Evolutionary conservation across 2,329 filamentous ascomycete species (phyloP), one percentile per base, ranked within the genome.

Genomic region (Claviceps sp.): DNA sequence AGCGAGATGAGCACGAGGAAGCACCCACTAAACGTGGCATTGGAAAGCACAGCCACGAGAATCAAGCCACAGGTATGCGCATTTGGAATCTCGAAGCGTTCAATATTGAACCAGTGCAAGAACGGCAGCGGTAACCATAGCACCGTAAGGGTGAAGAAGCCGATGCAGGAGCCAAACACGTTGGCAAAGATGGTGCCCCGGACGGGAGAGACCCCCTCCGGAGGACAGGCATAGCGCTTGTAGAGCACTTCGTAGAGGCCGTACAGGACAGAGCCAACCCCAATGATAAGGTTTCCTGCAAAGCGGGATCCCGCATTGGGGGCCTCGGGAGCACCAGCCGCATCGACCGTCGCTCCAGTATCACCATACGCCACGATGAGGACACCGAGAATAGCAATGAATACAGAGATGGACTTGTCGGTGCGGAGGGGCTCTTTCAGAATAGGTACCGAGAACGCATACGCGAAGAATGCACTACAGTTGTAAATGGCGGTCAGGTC

Each of bases 401-500:
- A 75, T 1, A 98, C 93, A 4, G 91, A 87, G 49, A 94, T 65
- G 30, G 89, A 83, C 72, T 98, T 98, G 70, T 88, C 88, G 40
- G 84, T 70, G 22, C 88, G 82, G 13, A 96, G 70, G 58, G 85
- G 88, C 67, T 98, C 93, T 53, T 87, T 82, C 2, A 98, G 75
- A 17, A 98, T 70, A 1, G 90, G 89, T 45, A 98, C 89, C 46
- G 87, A 94, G 65, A 98, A 98, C 13, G 88, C 91, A 65, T 98
- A 98, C 48, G 93, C 93, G 67, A 98, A 98, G 70, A 98, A 98
- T 54, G 93, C 91, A 50, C 88, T 95, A 75, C 93, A 98, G 71
- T 98, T 98, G 77, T 98, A 98, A 61, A 98, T 98, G 51, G 93
- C 93, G 0, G 93, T 98, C 60, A 98, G 71, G 67, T 98, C 93